phyloP scores from a whole-genome alignment of 257 asterid species.

The Solanum dulcamara region DNA sequence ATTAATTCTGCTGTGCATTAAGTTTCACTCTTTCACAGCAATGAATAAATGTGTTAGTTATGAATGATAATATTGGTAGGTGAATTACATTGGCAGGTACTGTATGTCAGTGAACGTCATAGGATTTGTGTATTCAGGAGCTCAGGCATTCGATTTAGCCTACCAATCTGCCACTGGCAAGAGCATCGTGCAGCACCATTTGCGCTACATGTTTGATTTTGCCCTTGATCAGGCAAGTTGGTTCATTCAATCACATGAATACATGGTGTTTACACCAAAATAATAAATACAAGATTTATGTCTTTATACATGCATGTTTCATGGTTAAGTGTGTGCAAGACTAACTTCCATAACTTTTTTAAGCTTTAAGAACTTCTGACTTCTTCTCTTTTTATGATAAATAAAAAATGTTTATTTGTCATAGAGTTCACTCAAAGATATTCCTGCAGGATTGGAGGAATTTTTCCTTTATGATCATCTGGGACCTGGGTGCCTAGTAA shows the following conservation, averaged over 20 bases:
- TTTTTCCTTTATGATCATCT: neutral
- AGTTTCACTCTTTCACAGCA: neutral
- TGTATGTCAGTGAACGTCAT: slow-evolving; percentile 59
- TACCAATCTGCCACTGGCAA: slow-evolving; percentile 47
- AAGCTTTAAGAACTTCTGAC: neutral
- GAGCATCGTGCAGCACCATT: slow-evolving; percentile 16
- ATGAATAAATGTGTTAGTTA: neutral
- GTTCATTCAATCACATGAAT: neutral
- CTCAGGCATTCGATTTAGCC: slow-evolving; percentile 45
- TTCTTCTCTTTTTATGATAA: neutral
- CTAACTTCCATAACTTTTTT: neutral
- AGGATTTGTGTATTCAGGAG: slow-evolving; percentile 61
- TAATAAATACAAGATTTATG: neutral
- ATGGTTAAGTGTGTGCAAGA: neutral
- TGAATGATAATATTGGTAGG: slow-evolving; percentile 1
- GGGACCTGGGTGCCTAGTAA: neutral
- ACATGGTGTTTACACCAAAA: neutral
- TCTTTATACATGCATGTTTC: neutral
- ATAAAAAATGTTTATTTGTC: neutral
- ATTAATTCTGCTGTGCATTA: neutral
- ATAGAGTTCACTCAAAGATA: neutral
- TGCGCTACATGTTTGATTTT: slow-evolving; percentile 51
- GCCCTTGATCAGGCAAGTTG: slow-evolving; percentile 78
- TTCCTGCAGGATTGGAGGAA: neutral
- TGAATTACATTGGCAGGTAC: slow-evolving; percentile 40